These are phyloP conservation scores for Botryotinia calthae DNA, from an alignment of 2,329 filamentous ascomycete genomes.

Conservation along the genomic window DNA sequence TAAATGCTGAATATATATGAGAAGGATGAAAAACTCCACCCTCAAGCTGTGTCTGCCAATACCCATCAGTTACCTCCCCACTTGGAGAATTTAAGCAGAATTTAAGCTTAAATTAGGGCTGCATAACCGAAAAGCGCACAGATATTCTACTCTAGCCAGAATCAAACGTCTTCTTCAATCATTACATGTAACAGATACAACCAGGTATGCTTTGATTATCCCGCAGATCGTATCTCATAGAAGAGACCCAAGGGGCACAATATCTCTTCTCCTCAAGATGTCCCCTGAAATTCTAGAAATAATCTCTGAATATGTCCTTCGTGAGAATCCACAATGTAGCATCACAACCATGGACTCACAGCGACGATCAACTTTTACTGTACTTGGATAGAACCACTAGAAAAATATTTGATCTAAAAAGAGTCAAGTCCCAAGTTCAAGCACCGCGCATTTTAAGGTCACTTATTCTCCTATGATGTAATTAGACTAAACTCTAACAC, in stretches of 20 bases:
- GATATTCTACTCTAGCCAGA: background rate
- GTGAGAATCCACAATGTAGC: background rate
- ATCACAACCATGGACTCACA: background rate
- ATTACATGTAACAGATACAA: background rate
- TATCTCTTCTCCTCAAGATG: background rate
- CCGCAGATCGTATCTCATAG: background rate
- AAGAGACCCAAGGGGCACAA: background rate
- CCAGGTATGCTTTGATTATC: background rate
- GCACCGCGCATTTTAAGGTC: too few species aligned
- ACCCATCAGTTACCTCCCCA: background rate
- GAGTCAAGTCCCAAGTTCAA: background rate
- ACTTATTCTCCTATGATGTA: background rate
- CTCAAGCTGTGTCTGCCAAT: background rate
- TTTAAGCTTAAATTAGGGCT: constrained; percentile 8
- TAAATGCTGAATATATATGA: background rate
- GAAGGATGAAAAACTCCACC: background rate
- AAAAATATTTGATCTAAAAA: background rate
- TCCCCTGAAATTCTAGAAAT: too few species aligned
- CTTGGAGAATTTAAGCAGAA: background rate
- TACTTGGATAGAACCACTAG: background rate
- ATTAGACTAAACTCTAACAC: background rate
- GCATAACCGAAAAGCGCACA: background rate
- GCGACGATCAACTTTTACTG: too few species aligned
- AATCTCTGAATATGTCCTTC: background rate
- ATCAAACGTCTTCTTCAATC: background rate